These are phyloP conservation scores for Xerocomellus intermedius DNA, from an alignment of 768 basidiomycete species.

Conservation along the genomic window DNA sequence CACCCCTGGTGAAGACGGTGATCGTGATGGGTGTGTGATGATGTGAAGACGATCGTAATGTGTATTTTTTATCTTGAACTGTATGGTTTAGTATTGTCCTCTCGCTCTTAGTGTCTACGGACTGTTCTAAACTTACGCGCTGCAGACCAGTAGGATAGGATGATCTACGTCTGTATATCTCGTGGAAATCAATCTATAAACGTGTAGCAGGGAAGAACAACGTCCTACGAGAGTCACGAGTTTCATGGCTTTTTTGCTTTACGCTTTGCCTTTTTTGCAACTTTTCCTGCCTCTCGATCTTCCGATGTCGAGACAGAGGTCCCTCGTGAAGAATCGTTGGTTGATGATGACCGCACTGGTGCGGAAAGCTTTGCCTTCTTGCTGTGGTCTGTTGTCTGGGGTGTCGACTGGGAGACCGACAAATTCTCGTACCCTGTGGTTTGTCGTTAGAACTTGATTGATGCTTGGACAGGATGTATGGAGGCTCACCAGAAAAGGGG, in stretches of 20 bases:
- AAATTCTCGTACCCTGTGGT: constrained; percentile 33
- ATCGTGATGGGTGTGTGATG: constrained; percentile 63
- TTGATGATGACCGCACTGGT: background rate
- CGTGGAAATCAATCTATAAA: constrained; percentile 16
- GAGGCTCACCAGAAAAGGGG: constrained; percentile 58
- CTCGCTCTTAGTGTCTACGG: constrained; percentile 11
- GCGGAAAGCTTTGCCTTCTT: constrained; percentile 10
- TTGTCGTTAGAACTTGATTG: background rate
- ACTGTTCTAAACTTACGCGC: constrained; percentile 15
- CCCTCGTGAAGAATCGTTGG: constrained; percentile 15
- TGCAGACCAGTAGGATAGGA: constrained; percentile 10
- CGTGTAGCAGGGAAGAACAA: background rate
- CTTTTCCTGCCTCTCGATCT: constrained; percentile 23
- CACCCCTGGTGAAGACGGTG: constrained; percentile 47
- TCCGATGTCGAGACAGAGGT: constrained; percentile 24
- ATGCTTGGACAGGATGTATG: background rate
- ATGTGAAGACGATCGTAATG: constrained; percentile 46
- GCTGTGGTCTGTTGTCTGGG: background rate
- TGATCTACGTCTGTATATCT: constrained; percentile 16
- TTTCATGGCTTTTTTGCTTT: constrained; percentile 29
- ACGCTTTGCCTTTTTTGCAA: constrained; percentile 36
- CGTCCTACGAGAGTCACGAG: constrained; percentile 11
- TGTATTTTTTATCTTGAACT: constrained; percentile 26
- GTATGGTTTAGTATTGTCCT: constrained; percentile 27
- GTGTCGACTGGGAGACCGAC: background rate